A percentile compares a stretch with the other conserved stretches of the same genome.
phyloP scores from a whole-genome alignment of 768 basidiomycete genomes.

The Serpula lacrymans region DNA sequence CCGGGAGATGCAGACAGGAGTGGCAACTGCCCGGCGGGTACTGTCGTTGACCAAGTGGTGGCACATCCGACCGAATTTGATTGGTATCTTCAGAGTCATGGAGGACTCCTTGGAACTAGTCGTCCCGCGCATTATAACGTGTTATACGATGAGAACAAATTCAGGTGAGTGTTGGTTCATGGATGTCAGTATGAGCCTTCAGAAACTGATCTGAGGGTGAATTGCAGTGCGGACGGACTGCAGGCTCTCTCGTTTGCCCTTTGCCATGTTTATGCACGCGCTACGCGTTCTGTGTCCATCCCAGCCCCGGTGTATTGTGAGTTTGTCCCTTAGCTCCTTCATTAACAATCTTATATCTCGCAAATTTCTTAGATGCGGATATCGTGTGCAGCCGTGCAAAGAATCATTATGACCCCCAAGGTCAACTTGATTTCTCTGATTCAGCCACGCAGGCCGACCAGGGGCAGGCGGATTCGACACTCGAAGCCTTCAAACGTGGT shows the following conservation, averaged over 20 bases:
- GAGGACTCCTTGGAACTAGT: conserved; percentile 74
- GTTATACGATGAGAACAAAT: conserved; percentile 49
- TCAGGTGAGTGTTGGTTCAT: conserved; percentile 42
- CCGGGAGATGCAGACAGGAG: conserved; percentile 53
- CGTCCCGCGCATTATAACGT: conserved; percentile 57
- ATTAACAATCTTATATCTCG: conserved; percentile 1
- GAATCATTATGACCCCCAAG: conserved; percentile 72
- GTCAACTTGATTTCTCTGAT: conserved; percentile 57
- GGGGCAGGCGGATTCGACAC: conserved; percentile 34
- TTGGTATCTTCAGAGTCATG: conserved; percentile 77
- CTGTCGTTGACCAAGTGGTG: conserved; percentile 70
- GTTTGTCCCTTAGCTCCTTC: conserved; percentile 17
- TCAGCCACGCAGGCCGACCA: conserved; percentile 47
- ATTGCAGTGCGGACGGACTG: conserved; percentile 55
- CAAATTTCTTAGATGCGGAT: conserved; percentile 56
- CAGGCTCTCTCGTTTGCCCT: conserved; percentile 72
- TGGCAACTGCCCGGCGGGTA: conserved; percentile 75
- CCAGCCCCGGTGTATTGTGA: conserved; percentile 81
- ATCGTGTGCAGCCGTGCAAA: conserved; percentile 75
- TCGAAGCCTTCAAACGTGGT: conserved; percentile 46
- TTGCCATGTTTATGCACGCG: conserved; percentile 78
- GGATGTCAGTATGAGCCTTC: no score
- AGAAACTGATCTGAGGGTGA: no score
- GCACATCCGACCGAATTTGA: conserved; percentile 73
- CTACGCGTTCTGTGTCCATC: conserved; percentile 79